Conservation (phyloP, 1,139 yeast species). For the Candida frijolesensis region DNA sequence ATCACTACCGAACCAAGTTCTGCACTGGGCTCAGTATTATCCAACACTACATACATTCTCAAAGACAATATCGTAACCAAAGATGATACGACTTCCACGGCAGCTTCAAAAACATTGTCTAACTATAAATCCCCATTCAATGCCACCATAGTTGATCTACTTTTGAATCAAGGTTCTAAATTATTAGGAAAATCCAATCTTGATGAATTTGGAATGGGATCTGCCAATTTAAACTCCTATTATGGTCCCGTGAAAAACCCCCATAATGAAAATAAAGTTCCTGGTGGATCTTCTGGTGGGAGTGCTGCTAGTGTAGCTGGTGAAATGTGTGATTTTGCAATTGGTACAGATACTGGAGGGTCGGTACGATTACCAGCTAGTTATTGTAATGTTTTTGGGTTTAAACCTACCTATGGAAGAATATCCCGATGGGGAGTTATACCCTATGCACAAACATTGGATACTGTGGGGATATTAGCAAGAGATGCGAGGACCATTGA, state of each 20-base stretch:
- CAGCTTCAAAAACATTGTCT: conserved; percentile 65
- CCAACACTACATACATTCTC: conserved; percentile 21
- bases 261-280: conserved; percentile 39
- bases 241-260: conserved; percentile 80
- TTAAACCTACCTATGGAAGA: conserved; percentile 91
- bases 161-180: conserved; percentile 53
- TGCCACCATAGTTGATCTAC: conserved; percentile 66
- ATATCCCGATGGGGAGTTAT: conserved; percentile 90
- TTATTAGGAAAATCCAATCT: conserved; percentile 86
- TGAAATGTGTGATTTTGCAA: conserved; percentile 55
- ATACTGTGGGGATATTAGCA: conserved; percentile 86
- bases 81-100: conserved; percentile 62
- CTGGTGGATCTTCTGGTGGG: conserved; percentile 97
- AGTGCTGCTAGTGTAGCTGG: conserved; percentile 90
- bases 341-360: conserved; percentile 98
- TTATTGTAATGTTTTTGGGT: conserved; percentile 80
- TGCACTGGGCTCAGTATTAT: conserved; percentile 5
- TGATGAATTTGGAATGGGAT: conserved; percentile 99
- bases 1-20: conserved; percentile 4
- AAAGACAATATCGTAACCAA: conserved; percentile 82
- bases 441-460: conserved; percentile 91
- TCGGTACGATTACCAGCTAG: conserved; percentile 91
- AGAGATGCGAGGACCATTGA: conserved; percentile 44
- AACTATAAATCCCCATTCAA: conserved; percentile 75
- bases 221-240: conserved; percentile 56